phyloP scores from a whole-genome alignment of 306 rosid genomes.

The Adenanthera pavonina region DNA sequence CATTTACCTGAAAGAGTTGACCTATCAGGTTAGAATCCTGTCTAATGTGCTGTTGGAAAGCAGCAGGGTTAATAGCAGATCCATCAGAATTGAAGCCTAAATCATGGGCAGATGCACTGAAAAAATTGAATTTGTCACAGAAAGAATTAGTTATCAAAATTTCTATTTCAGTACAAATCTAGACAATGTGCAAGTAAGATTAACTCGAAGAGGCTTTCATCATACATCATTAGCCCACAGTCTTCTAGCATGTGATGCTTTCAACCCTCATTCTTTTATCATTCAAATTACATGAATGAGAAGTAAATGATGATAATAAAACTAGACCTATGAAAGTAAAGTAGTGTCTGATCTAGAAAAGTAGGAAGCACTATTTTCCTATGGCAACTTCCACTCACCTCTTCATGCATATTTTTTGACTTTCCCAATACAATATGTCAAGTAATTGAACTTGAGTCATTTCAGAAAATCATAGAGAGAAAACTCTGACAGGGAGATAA shows the following conservation, averaged over 20 bases:
- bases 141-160: slow-evolving; percentile 20
- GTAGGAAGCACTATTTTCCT: slow-evolving; percentile 14
- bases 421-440: slow-evolving; percentile 4
- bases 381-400: slow-evolving; percentile 24
- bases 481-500: neutral
- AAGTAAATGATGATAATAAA: neutral
- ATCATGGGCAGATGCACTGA: slow-evolving; percentile 72
- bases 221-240: slow-evolving; percentile 4
- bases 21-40: slow-evolving; percentile 72
- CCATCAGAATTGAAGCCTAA: slow-evolving; percentile 85
- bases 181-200: neutral
- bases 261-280: neutral
- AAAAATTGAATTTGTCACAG: slow-evolving; percentile 28
- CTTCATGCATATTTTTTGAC: neutral
- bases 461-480: neutral
- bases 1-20: slow-evolving; percentile 78
- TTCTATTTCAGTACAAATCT: slow-evolving; percentile 1
- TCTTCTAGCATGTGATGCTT: slow-evolving; percentile 7
- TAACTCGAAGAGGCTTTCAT: neutral
- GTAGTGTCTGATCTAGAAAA: neutral
- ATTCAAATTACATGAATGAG: slow-evolving; percentile 7
- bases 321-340: slow-evolving; percentile 3
- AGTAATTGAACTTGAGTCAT: slow-evolving; percentile 5
- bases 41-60: slow-evolving; percentile 86
- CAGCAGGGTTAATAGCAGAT: slow-evolving; percentile 87